A percentile compares a stretch with the other conserved stretches of the same genome.
phyloP scores from a whole-genome alignment of 192 early-diverging fungal genomes.

The Thamnidium elegans region DNA sequence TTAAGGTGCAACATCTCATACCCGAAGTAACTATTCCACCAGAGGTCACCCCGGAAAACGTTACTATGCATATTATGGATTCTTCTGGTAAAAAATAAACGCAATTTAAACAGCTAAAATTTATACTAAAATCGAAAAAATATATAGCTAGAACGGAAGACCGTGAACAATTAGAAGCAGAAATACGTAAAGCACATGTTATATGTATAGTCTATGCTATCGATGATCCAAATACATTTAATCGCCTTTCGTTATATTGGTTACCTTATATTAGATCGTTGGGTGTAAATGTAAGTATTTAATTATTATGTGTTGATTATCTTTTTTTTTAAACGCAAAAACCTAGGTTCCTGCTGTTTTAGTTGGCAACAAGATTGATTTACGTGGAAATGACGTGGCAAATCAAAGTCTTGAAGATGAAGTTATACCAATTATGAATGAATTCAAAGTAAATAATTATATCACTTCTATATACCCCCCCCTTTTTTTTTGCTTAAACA shows the following conservation, averaged over 20 bases:
- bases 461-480: neutral
- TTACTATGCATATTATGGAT: conserved; percentile 97
- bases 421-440: conserved; percentile 97
- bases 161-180: conserved; percentile 82
- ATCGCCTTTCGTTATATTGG: conserved; percentile 85
- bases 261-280: conserved; percentile 88
- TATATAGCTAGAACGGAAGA: conserved; percentile 78
- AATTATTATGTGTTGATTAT: neutral
- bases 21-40: conserved; percentile 99
- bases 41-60: conserved; percentile 94
- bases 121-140: neutral
- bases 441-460: conserved; percentile 74
- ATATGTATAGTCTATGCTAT: conserved; percentile 98
- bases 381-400: conserved; percentile 78
- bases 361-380: conserved; percentile 90
- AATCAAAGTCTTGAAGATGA: conserved; percentile 90
- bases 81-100: conserved; percentile 68
- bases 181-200: conserved; percentile 96
- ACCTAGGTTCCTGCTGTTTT: conserved; percentile 85
- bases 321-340: neutral
- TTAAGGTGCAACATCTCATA: conserved; percentile 93
- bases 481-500: neutral
- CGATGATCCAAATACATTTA: conserved; percentile 80
- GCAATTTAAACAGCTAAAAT: neutral
- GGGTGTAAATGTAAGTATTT: conserved; percentile 77